Evolutionary conservation across 164 flowering plant genomes (phyloP).

Genomic region (Chimonanthus praecox): DNA sequence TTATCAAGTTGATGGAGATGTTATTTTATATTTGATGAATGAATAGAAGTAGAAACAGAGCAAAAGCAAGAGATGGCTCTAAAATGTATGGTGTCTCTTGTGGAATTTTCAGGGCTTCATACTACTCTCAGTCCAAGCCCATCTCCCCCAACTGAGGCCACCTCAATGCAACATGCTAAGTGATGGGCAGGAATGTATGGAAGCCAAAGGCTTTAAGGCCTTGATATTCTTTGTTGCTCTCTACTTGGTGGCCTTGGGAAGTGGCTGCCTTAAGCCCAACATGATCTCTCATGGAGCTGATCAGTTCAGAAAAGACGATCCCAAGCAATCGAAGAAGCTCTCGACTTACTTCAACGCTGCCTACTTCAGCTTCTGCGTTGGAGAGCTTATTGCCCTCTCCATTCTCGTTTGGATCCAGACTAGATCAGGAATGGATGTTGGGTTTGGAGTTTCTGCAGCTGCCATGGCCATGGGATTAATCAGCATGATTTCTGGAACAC

Average conservation of each 20-base stretch:
- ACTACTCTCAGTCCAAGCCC: slow-evolving; percentile 88
- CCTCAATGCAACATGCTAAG: slow-evolving; percentile 56
- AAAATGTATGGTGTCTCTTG: not conserved
- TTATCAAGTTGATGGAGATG: no score
- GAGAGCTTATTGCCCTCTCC: slow-evolving; percentile 85
- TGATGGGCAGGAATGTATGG: slow-evolving; percentile 24
- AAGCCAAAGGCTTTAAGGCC: slow-evolving; percentile 52
- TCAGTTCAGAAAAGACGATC: slow-evolving; percentile 52
- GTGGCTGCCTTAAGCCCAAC: slow-evolving; percentile 96
- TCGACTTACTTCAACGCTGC: slow-evolving; percentile 87
- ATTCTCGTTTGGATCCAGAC: slow-evolving; percentile 89
- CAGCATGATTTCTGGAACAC: slow-evolving; percentile 59
- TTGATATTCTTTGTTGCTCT: slow-evolving; percentile 55
- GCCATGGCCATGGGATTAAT: slow-evolving; percentile 84
- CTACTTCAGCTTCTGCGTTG: slow-evolving; percentile 84
- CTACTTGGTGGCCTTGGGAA: slow-evolving; percentile 78
- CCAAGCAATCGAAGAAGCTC: slow-evolving; percentile 59
- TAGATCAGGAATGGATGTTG: slow-evolving; percentile 91
- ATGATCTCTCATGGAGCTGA: slow-evolving; percentile 95
- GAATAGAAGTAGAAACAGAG: no score
- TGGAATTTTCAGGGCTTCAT: slow-evolving; percentile 28
- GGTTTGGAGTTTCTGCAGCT: slow-evolving; percentile 86
- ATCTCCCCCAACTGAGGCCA: slow-evolving; percentile 80
- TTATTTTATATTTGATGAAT: not conserved
- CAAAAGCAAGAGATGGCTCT: not conserved